Percentiles rank a stretch among this genome's conserved stretches.
Evolutionary conservation across 768 basidiomycete species (phyloP).

Genomic region (Tricholoma bakamatsutake): DNA sequence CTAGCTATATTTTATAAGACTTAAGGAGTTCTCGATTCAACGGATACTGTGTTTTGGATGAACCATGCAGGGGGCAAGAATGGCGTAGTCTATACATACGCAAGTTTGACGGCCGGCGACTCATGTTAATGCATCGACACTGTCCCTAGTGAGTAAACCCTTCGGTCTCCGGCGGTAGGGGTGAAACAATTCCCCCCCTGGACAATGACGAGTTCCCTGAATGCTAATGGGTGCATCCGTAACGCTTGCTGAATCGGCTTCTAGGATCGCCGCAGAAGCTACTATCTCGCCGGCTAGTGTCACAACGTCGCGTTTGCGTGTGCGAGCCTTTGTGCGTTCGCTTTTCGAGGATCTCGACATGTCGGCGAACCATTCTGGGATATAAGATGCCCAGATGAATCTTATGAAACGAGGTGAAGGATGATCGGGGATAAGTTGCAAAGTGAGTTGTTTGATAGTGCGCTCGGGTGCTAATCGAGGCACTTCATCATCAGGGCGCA

Average conservation of each 20-base stretch:
- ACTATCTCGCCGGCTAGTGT: too few relatives aligned
- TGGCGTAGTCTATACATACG: too few relatives aligned
- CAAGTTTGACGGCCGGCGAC: too few relatives aligned
- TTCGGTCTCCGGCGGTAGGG: neutral
- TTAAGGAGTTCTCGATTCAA: too few relatives aligned
- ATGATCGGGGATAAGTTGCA: slow-evolving; percentile 4
- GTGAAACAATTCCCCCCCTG: neutral
- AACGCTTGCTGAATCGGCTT: neutral
- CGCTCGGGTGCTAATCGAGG: slow-evolving; percentile 4
- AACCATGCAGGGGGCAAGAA: too few relatives aligned
- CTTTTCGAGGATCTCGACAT: neutral
- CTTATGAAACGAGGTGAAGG: slow-evolving; percentile 9
- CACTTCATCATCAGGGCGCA: slow-evolving; percentile 8
- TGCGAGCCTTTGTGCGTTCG: neutral
- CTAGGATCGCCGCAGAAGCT: neutral
- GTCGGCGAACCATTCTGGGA: neutral
- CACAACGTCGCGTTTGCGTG: neutral
- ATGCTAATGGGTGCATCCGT: neutral
- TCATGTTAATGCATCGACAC: too few relatives aligned
- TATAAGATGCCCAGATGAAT: neutral
- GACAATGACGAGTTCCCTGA: neutral
- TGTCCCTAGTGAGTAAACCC: neutral
- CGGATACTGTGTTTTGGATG: too few relatives aligned
- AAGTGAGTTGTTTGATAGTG: neutral
- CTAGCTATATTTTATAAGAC: too few relatives aligned